Evolutionary conservation across 805 yeast species (phyloP).

Genomic region (Starmerella davenportii): DNA sequence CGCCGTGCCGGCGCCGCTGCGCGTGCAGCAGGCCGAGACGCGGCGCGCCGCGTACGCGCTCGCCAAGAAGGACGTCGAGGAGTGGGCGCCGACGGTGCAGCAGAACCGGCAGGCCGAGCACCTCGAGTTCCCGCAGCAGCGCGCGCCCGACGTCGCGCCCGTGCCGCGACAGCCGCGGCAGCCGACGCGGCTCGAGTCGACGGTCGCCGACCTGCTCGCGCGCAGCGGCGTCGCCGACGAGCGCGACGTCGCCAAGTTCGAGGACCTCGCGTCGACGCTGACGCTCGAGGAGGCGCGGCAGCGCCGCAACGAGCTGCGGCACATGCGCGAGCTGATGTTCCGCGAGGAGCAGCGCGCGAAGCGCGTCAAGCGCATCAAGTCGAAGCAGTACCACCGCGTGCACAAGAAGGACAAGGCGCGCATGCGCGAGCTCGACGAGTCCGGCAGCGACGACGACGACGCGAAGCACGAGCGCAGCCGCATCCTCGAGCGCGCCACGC

Average conservation of each 20-base stretch:
- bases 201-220: conserved; percentile 40
- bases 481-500: conserved; percentile 81
- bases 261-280: conserved; percentile 67
- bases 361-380: conserved; percentile 84
- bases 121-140: conserved; percentile 53
- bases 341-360: conserved; percentile 83
- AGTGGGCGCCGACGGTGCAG: conserved; percentile 75
- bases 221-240: conserved; percentile 57
- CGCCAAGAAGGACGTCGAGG: conserved; percentile 66
- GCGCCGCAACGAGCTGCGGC: conserved; percentile 63
- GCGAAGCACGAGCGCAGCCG: conserved; percentile 53
- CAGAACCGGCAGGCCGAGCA: conserved; percentile 72
- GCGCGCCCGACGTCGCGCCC: conserved; percentile 22
- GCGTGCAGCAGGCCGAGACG: conserved; percentile 71
- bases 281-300: conserved; percentile 61
- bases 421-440: conserved; percentile 46
- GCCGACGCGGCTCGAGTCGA: conserved; percentile 43
- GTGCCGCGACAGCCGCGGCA: conserved; percentile 36
- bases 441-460: conserved; percentile 30
- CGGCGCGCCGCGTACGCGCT: conserved; percentile 81
- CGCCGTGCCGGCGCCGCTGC: conserved; percentile 66
- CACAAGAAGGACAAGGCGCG: conserved; percentile 69
- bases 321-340: conserved; percentile 92
- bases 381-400: conserved; percentile 72
- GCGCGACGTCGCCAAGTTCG: conserved; percentile 63